Percentiles rank a stretch among this genome's conserved stretches.
These are phyloP conservation scores for Begonia masoniana DNA, from an alignment of 306 rosid species.

Conservation along the genomic window DNA sequence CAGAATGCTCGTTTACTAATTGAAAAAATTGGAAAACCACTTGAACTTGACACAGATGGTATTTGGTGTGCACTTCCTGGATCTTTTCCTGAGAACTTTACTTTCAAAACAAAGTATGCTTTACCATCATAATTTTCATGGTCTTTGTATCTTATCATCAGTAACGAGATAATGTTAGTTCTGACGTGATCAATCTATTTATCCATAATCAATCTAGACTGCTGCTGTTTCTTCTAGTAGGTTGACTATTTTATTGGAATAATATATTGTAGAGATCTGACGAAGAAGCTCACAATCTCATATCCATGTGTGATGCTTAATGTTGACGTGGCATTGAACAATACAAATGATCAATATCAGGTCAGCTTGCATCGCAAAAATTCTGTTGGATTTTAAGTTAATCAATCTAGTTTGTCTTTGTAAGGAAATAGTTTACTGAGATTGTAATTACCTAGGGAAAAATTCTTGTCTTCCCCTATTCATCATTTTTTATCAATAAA, in stretches of 20 bases:
- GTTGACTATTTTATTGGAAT: slow-evolving; percentile 18
- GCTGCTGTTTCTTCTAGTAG: not conserved
- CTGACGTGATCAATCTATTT: too few species aligned
- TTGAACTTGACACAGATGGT: slow-evolving; percentile 96
- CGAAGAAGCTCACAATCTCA: slow-evolving; percentile 87
- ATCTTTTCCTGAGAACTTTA: slow-evolving; percentile 93
- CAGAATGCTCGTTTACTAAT: slow-evolving; percentile 92
- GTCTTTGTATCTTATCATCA: not conserved
- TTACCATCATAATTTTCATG: slow-evolving; percentile 7
- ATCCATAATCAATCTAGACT: too few species aligned
- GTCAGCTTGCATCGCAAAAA: slow-evolving; percentile 25
- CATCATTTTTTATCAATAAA: too few species aligned
- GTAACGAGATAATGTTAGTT: too few species aligned
- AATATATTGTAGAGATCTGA: slow-evolving; percentile 49
- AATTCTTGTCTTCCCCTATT: slow-evolving; percentile 1
- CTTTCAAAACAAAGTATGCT: slow-evolving; percentile 76
- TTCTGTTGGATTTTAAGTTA: too few species aligned
- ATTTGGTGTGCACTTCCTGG: slow-evolving; percentile 99
- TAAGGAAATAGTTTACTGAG: slow-evolving; percentile 1
- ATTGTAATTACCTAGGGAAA: slow-evolving; percentile 3
- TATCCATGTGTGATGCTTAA: slow-evolving; percentile 99
- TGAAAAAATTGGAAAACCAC: slow-evolving; percentile 96
- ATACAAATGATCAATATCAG: slow-evolving; percentile 98
- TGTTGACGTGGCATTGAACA: slow-evolving; percentile 92
- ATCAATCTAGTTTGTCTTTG: too few species aligned